Base-by-base conservation (phyloP, 2,329 filamentous ascomycete species). In the Karstenula rhodostoma region DNA sequence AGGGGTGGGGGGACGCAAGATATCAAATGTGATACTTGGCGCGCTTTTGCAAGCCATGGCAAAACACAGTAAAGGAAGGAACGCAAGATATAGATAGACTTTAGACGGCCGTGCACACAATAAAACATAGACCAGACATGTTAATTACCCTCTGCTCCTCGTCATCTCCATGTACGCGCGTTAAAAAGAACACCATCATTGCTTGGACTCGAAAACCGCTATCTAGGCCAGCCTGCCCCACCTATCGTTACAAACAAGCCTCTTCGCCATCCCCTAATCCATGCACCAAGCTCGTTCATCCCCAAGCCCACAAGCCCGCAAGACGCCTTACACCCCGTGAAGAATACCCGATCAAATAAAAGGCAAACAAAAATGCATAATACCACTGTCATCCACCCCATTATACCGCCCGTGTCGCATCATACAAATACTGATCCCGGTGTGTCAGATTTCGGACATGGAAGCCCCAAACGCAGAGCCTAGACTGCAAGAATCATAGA, bases 371-470 rank as follows among this genome's bases (percentile, higher is more conserved):
- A 46, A 42, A 37, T 32, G 25, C 37, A 57, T 32, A 25, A 58
- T 47, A 35, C 48, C 48, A 9, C 47, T 33, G 52, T 58, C 56
- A 52, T 58, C 29, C 29, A 32, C 12, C 42, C 22, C 48, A 17
- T 51, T 57, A 46, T 46, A 57, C 27, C 33, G 23, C 35, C 37
- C 47, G 22, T 46, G 56, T 27, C 54, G 32, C 54, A 49, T 42
- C 25, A 58, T 44, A 27, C 37, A 43, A 51, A 15, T 17, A 57
- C 40, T 19, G 9, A 13, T 22, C 9, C 33, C 43, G 54, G 4
- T 3, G n/a, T 29, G 8, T 44, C 19, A 22, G 19, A 44, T 9
- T 9, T 32, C 29, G 29, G 29, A 8, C 9, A 19, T 22, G 19
- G 42, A 44, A 23, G 8, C 42, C 19, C 42, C 42, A 22, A 22